phyloP scores from a whole-genome alignment of 768 basidiomycete genomes.

The Rhodocollybia butyracea region DNA sequence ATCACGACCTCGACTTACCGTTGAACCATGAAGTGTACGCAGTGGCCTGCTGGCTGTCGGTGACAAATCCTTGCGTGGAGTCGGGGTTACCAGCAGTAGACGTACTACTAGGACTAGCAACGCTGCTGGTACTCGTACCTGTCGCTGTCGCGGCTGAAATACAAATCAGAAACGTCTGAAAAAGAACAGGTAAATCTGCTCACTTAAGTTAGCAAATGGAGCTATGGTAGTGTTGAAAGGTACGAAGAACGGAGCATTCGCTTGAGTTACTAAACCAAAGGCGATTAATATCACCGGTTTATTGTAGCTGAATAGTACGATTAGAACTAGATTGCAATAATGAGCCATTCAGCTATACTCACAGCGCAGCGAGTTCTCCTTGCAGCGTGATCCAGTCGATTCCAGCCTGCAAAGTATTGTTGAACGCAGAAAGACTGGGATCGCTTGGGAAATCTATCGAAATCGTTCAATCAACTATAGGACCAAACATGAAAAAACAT shows the following conservation, averaged over 20 bases:
- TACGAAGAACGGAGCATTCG: conserved; percentile 50
- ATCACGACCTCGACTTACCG: conserved; percentile 27
- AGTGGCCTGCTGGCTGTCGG: conserved; percentile 46
- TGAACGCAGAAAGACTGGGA: conserved; percentile 46
- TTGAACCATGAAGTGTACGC: conserved; percentile 55
- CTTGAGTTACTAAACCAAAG: conserved; percentile 62
- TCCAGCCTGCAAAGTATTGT: conserved; percentile 50
- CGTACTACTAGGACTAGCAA: neutral
- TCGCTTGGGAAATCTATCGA: conserved; percentile 43
- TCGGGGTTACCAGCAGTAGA: neutral
- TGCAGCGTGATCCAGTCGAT: conserved; percentile 54
- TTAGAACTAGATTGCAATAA: neutral
- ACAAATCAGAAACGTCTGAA: conserved; percentile 14
- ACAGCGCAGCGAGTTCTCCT: conserved; percentile 41
- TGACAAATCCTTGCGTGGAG: conserved; percentile 38
- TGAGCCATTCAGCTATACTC: conserved; percentile 14
- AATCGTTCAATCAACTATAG: neutral
- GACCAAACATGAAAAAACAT: neutral
- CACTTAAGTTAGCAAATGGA: too few relatives aligned
- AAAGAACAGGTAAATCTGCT: neutral
- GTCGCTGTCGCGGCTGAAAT: neutral
- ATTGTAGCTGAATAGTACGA: conserved; percentile 13
- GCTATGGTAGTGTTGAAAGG: conserved; percentile 53
- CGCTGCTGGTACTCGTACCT: too few relatives aligned
- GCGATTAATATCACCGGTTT: conserved; percentile 54